phyloP scores from a whole-genome alignment of 1,284 basidiomycete genomes.

The Trichosporon ovoides region DNA sequence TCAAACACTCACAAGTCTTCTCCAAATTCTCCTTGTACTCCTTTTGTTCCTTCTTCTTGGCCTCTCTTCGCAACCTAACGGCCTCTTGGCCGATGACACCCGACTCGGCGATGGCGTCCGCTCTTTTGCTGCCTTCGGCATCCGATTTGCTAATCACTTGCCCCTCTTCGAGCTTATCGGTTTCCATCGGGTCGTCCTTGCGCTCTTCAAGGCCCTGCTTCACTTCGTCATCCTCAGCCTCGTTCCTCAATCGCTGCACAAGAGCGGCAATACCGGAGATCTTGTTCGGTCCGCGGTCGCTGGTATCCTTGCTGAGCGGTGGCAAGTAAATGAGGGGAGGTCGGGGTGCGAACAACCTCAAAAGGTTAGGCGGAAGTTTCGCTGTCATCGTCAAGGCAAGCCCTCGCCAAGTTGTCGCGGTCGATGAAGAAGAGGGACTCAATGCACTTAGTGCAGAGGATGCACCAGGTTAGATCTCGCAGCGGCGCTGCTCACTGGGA shows the following conservation, averaged over 20 bases:
- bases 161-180: conserved; percentile 45
- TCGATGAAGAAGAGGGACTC: too few species aligned
- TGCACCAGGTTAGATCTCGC: too few species aligned
- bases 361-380: conserved; percentile 83
- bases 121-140: conserved; percentile 63
- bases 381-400: conserved; percentile 56
- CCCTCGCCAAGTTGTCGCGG: neutral
- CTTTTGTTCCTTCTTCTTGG: conserved; percentile 68
- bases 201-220: conserved; percentile 46
- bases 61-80: conserved; percentile 68
- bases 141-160: conserved; percentile 53
- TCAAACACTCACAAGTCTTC: conserved; percentile 63
- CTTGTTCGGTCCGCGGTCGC: conserved; percentile 64
- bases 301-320: conserved; percentile 74
- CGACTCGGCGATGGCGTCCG: conserved; percentile 57
- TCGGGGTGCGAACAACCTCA: conserved; percentile 88
- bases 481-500: too few species aligned
- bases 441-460: neutral
- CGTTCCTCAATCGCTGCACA: conserved; percentile 67
- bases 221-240: conserved; percentile 57
- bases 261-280: conserved; percentile 68
- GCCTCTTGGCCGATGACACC: conserved; percentile 49
- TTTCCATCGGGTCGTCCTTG: conserved; percentile 39
- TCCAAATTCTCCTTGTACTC: conserved; percentile 77
- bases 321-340: conserved; percentile 78